Conservation (phyloP, 73 alveolate genomes). For the Paramecium biaurelia region DNA sequence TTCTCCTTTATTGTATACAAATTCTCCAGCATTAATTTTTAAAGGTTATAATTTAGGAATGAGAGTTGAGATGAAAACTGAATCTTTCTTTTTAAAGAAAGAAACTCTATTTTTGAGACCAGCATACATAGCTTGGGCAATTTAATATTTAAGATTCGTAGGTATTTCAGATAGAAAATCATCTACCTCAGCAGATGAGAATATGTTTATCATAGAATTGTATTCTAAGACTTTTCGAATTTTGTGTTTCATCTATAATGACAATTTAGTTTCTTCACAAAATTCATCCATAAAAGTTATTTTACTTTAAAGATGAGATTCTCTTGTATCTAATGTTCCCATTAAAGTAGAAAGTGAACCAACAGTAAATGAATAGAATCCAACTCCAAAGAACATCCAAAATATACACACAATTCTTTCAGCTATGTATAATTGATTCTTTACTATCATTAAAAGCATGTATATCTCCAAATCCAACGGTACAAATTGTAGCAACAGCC, state of each 20-base stretch:
- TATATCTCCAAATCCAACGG: conserved; percentile 98
- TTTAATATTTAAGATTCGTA: conserved; percentile 47
- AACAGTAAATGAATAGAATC: conserved; percentile 89
- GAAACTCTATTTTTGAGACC: conserved; percentile 62
- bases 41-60: conserved; percentile 69
- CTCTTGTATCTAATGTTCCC: conserved; percentile 76
- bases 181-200: conserved; percentile 60
- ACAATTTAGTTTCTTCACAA: conserved; percentile 65
- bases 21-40: conserved; percentile 55
- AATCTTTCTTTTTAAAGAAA: conserved; percentile 69
- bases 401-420: conserved; percentile 77
- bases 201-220: conserved; percentile 59
- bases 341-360: conserved; percentile 87
- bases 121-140: conserved; percentile 66
- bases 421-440: neutral
- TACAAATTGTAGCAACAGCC: conserved; percentile 86
- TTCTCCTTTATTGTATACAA: conserved; percentile 64
- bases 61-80: conserved; percentile 59
- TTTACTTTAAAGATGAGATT: conserved; percentile 42
- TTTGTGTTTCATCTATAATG: conserved; percentile 53
- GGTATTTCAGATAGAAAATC: conserved; percentile 69
- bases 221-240: conserved; percentile 61
- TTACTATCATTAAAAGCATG: conserved; percentile 65
- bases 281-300: conserved; percentile 68
- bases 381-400: conserved; percentile 93